Evolutionary conservation across 495 filamentous ascomycete genomes (phyloP), one percentile per base, ranked within the genome.

Genomic region (Evernia prunastri): DNA sequence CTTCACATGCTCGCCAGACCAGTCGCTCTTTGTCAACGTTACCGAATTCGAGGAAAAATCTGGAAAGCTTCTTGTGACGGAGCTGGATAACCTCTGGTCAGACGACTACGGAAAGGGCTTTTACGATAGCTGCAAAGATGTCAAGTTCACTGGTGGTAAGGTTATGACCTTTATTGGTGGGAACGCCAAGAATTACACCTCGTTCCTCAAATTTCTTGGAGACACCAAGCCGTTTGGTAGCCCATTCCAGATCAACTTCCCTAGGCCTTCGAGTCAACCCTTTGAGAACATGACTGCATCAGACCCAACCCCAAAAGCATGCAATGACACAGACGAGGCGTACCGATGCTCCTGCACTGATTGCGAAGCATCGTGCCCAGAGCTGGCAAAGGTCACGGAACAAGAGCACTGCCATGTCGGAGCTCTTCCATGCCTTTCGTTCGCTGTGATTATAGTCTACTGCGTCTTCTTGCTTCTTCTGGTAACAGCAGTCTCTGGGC

Each of bases 181-280:
- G 15, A 91, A 92, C 33, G 95, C 94, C 25, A 96, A 94, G 78
- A 87, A 96, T 71, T 96, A 92, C 75, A 80, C 82, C 0, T 80
- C 86, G 36, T 89, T 98, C 69, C 72, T 98, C 63, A 89, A 88
- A 67, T 98, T 96, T 71, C 75, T 98, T n/a, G 94, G 94, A 15
- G 85, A 95, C 67, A 89, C 95, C 79, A 92, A 92, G 71, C 80
- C 93, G 20, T 70, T 85, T 20, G 95, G 94, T 11, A 96, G 91
- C 59, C 94, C 94, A 1, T 97, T 98, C 75, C 95, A 97, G 77
- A 94, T 98, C 75, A 90, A 98, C 78, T 98, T 93, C 70, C 88
- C 87, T 13, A 79, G 81, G 25, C 81, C 89, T 8, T 76, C 72
- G 27, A 73, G 72, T 25, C 65, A 73, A 39, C 85, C 89, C 61